Evolutionary conservation across 208 protist species (phyloP).

Genomic region (Naegleria gruberi): DNA sequence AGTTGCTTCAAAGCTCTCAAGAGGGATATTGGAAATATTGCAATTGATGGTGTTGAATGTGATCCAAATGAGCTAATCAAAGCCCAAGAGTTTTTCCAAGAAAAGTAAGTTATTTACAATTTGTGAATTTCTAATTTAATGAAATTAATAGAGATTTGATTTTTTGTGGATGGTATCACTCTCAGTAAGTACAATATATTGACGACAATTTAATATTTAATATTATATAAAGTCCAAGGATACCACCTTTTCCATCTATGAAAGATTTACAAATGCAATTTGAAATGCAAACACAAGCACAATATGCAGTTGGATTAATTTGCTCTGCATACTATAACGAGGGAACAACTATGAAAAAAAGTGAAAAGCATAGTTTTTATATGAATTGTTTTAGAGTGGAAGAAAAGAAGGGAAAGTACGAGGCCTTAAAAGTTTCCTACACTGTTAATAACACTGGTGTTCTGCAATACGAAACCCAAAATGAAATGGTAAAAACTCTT

Average conservation of each 20-base stretch:
- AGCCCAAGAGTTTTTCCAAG: background rate
- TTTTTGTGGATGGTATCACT: constrained; percentile 17
- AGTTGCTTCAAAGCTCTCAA: background rate
- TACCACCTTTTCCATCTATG: constrained; percentile 3
- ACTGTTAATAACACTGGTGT: background rate
- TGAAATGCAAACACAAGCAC: constrained; percentile 20
- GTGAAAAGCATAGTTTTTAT: constrained; percentile 1
- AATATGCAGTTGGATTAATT: constrained; percentile 12
- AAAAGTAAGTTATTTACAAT: background rate
- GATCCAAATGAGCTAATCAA: background rate
- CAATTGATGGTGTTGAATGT: constrained; percentile 14
- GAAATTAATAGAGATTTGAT: background rate
- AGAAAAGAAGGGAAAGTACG: background rate
- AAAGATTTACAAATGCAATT: constrained; percentile 14
- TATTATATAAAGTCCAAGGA: background rate
- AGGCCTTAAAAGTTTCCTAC: background rate
- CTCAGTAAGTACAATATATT: background rate
- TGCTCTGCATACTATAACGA: constrained; percentile 10
- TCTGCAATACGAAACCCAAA: background rate
- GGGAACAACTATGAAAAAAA: background rate
- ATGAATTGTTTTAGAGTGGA: background rate
- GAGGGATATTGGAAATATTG: background rate
- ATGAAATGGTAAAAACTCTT: background rate
- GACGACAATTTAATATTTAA: background rate
- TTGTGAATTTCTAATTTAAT: too few relatives aligned